phyloP scores from a whole-genome alignment of 169 alveolate genomes.

The Neospora caninum region DNA sequence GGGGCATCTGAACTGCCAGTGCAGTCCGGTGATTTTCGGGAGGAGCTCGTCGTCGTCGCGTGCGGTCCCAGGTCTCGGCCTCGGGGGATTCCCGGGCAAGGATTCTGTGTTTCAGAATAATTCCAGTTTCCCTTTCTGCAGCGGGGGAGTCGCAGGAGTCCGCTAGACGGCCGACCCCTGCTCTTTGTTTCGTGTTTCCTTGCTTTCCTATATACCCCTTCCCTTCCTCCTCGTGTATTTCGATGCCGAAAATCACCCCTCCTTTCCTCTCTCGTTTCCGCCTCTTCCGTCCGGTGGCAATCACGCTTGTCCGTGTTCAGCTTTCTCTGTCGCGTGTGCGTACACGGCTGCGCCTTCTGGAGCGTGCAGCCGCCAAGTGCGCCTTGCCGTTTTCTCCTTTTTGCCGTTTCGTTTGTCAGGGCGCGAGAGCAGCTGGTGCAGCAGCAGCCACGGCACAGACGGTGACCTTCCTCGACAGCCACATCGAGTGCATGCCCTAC shows the following conservation, averaged over 20 bases:
- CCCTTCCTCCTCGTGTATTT: no score
- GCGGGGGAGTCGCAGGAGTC: no score
- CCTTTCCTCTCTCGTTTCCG: not conserved
- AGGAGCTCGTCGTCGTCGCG: no score
- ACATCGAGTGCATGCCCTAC: conserved; percentile 64
- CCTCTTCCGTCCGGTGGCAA: not conserved
- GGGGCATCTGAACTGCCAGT: no score
- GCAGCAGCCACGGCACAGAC: conserved; percentile 61
- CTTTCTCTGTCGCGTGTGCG: not conserved
- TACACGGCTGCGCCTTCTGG: no score
- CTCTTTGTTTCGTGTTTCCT: not conserved
- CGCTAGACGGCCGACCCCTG: not conserved
- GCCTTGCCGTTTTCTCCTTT: not conserved
- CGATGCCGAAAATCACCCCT: not conserved
- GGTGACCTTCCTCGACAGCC: conserved; percentile 68
- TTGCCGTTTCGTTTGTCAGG: not conserved
- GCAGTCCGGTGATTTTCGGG: no score
- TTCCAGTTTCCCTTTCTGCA: no score
- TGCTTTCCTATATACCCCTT: no score
- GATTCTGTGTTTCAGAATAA: no score
- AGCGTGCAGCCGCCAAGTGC: no score
- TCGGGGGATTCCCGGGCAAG: no score
- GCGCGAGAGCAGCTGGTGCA: conserved; percentile 71
- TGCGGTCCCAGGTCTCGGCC: no score
- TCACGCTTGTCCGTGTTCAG: not conserved